These are phyloP conservation scores for Verticillium dahliae DNA, from an alignment of 2,329 filamentous ascomycete genomes.

Conservation along the genomic window DNA sequence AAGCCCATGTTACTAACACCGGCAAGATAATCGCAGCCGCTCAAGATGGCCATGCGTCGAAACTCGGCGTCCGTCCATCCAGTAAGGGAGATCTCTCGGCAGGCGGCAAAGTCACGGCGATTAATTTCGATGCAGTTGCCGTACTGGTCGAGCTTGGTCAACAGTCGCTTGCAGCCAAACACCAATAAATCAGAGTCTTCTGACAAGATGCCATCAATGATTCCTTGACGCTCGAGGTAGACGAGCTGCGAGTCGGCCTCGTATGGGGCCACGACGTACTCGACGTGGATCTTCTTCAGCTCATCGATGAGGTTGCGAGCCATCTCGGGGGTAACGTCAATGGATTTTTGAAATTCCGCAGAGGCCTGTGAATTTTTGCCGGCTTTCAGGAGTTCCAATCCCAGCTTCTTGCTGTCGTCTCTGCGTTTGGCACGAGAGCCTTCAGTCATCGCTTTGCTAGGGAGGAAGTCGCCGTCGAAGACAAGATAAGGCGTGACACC, in stretches of 20 bases:
- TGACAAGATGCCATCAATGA: conserved; percentile 82
- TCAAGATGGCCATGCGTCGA: conserved; percentile 90
- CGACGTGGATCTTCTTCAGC: conserved; percentile 70
- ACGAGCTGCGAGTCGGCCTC: conserved; percentile 96
- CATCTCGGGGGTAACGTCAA: conserved; percentile 96
- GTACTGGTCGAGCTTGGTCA: conserved; percentile 92
- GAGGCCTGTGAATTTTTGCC: conserved; percentile 78
- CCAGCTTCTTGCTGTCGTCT: conserved; percentile 68
- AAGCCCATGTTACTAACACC: conserved; percentile 80
- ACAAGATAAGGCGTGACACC: conserved; percentile 91
- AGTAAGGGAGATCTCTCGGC: conserved; percentile 78
- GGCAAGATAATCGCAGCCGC: conserved; percentile 91
- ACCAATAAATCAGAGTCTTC: conserved; percentile 96
- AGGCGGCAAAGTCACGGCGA: conserved; percentile 80
- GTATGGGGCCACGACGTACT: conserved; percentile 92
- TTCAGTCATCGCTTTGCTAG: conserved; percentile 88
- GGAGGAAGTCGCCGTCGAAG: conserved; percentile 92
- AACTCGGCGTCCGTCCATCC: conserved; percentile 93
- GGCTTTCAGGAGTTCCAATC: conserved; percentile 72
- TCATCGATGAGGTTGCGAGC: conserved; percentile 86
- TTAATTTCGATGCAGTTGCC: conserved; percentile 91
- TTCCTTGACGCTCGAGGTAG: conserved; percentile 80
- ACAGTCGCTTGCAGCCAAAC: conserved; percentile 81
- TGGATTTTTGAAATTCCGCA: conserved; percentile 84
- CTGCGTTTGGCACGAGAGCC: conserved; percentile 67